Base-by-base conservation (phyloP, 2,329 filamentous ascomycete species). In the Ophiostoma himal-ulmi region DNA sequence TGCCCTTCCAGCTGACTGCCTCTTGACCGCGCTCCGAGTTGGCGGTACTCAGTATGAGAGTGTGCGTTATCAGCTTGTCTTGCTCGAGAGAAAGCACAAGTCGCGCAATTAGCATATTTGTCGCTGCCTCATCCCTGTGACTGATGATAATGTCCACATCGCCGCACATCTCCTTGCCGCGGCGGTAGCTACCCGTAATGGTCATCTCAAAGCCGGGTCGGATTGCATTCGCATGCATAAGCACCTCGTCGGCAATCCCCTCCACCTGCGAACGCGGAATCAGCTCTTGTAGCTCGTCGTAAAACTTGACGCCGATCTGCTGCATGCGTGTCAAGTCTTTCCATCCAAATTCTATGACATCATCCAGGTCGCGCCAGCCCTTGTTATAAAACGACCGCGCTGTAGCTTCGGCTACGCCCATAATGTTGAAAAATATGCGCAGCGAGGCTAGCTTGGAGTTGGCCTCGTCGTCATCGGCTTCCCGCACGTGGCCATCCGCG, bases 261-360 rank as follows among this genome's bases (percentile, higher is more conserved):
- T 92, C 89, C 0, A 93, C 91, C 78, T 98, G 93, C 0, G 76
- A 71, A 1, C 93, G 86, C 0, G 92, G 85, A 5, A 98, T 92
- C 17, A 86, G 88, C 20, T 84, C 79, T 65, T 86, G 81, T 70
- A 99, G 91, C 73, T 98, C 94, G 44, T 96, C 91, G 77, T 96
- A 97, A 79, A 89, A 97, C 77, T 98, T 98, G 64, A 97, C 83
- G 0, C 95, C 94, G 70, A 98, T 96, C 77, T 98, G 93, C 78
- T 97, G 94, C 1, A 92, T 91, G 14, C 93, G 88, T 0, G 85
- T 90, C 0, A 98, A 82, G 0, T 79, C 83, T 26, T 82, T 78
- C 94, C 94, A 98, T 13, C 91, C 93, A 75, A 88, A 85, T 76
- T 96, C 91, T 57, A 97, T 83, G 3, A 98, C 82, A 75, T 98